These are phyloP conservation scores for Zasmidium citrigriseum DNA, from an alignment of 2,329 filamentous ascomycete genomes.

Conservation along the genomic window DNA sequence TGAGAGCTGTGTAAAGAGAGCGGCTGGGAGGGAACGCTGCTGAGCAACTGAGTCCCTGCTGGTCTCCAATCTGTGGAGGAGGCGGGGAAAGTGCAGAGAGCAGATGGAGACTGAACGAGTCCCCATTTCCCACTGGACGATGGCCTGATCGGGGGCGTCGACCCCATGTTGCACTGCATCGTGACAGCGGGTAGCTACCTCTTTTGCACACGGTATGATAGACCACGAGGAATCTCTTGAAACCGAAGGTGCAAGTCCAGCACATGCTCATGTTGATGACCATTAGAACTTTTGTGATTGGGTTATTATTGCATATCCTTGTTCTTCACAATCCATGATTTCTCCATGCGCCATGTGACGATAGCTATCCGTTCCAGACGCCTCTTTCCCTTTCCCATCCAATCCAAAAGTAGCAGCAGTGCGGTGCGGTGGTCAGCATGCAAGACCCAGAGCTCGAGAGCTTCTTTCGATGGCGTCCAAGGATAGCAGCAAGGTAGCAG, in stretches of 20 bases:
- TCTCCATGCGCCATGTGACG: no score
- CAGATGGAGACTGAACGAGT: no score
- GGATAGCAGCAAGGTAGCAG: background rate
- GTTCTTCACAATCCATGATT: background rate
- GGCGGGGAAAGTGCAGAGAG: background rate
- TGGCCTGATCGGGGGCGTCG: background rate
- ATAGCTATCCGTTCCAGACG: background rate
- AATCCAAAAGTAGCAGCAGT: no score
- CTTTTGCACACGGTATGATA: no score
- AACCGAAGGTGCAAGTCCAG: background rate
- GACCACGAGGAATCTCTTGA: background rate
- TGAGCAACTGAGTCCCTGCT: no score
- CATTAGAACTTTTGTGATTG: background rate
- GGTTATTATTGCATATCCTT: background rate
- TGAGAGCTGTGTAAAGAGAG: no score
- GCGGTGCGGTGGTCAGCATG: no score
- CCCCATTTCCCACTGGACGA: no score
- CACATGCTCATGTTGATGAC: background rate
- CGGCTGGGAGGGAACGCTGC: no score
- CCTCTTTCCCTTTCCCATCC: no score
- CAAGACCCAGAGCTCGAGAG: background rate
- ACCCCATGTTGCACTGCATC: slow-evolving; percentile 6
- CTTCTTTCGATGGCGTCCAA: background rate
- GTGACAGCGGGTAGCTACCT: slow-evolving; percentile 12
- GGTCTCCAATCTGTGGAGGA: no score